Conservation (phyloP, 192 early-diverging fungal genomes). For the Funneliformis geosporum region DNA sequence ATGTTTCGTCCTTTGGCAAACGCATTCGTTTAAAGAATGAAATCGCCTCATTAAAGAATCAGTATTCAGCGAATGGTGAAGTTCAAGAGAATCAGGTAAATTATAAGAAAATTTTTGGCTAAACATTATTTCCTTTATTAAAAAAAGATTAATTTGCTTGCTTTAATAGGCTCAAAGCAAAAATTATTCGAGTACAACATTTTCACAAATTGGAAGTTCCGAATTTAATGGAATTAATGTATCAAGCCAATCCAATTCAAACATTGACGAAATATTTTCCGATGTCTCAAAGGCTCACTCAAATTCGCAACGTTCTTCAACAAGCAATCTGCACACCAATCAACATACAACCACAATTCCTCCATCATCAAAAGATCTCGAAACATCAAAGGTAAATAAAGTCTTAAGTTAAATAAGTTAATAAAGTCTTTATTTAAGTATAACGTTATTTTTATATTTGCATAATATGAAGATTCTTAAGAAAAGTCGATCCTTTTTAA, state of each 20-base stretch:
- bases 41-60: conserved; percentile 53
- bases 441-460: background rate
- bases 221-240: background rate
- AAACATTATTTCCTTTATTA: background rate
- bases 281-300: background rate
- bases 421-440: background rate
- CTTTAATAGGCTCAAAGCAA: background rate
- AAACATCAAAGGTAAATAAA: background rate
- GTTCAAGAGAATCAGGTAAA: background rate
- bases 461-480: background rate
- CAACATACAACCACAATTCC: background rate
- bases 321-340: background rate
- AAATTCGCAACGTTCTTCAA: background rate
- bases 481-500: background rate
- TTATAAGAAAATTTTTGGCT: background rate
- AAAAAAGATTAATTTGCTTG: background rate
- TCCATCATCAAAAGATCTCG: background rate
- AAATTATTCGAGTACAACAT: background rate
- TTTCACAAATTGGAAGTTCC: background rate
- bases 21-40: conserved; percentile 67
- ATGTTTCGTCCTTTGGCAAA: conserved; percentile 64
- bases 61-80: background rate
- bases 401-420: background rate
- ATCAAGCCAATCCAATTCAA: background rate
- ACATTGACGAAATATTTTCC: background rate